Percentiles rank a stretch among this genome's conserved stretches.
Evolutionary conservation across 208 protist species (phyloP).

Genomic region (Acanthamoeba lenticulata): DNA sequence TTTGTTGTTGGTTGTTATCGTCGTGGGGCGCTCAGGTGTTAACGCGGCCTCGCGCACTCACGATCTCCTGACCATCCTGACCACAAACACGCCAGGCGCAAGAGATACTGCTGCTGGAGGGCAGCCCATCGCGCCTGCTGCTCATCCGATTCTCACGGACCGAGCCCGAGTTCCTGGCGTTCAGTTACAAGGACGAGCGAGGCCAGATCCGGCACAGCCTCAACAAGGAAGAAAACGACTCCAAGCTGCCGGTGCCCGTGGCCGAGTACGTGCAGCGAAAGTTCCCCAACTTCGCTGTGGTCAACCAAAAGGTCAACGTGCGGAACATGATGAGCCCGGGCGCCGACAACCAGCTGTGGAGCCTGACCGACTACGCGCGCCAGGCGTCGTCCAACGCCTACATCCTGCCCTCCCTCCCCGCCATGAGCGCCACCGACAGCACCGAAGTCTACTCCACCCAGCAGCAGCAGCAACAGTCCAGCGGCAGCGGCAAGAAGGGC

Average conservation of each 20-base stretch:
- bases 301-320: conserved; percentile 23
- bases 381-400: conserved; percentile 26
- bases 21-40: not conserved
- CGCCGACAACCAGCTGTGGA: not conserved
- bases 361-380: conserved; percentile 26
- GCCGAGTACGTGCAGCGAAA: conserved; percentile 45
- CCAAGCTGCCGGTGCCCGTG: conserved; percentile 14
- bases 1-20: not conserved
- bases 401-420: conserved; percentile 6
- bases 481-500: too few relatives aligned
- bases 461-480: too few relatives aligned
- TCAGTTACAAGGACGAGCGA: conserved; percentile 64
- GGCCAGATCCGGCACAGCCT: conserved; percentile 56
- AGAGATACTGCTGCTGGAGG: conserved; percentile 26
- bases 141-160: conserved; percentile 45
- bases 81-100: too few relatives aligned
- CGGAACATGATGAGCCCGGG: not conserved
- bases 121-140: not conserved
- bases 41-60: not conserved
- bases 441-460: too few relatives aligned
- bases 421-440: not conserved
- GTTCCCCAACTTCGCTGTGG: conserved; percentile 28
- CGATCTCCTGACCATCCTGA: too few relatives aligned
- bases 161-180: conserved; percentile 66
- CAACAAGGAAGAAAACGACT: conserved; percentile 61